A percentile compares a stretch with the other conserved stretches of the same genome.
Evolutionary conservation across 78 protist genomes (phyloP).

Genomic region (slime mould (Dictyostelium discoideum)): DNA sequence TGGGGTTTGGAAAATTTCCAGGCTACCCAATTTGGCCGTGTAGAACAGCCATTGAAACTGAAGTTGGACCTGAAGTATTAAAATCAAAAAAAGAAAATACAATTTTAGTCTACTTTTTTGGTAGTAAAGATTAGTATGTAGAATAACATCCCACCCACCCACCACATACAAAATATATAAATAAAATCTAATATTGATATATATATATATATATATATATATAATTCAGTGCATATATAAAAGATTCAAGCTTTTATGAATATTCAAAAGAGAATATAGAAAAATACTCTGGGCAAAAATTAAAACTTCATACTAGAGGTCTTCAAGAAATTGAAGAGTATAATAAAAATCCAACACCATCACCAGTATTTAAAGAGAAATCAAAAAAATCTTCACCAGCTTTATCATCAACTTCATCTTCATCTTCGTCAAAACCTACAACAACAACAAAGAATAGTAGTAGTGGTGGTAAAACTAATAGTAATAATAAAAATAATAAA

Average conservation of each 20-base stretch:
- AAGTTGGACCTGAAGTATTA: not conserved
- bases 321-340: not conserved
- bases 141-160: too few relatives aligned
- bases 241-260: not conserved
- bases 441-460: not conserved
- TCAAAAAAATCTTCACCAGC: not conserved
- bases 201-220: too few relatives aligned
- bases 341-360: not conserved
- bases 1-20: constrained; percentile 1
- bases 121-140: constrained; percentile 41
- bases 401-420: constrained; percentile 1
- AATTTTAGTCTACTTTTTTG: constrained; percentile 24
- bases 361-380: not conserved
- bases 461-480: not conserved
- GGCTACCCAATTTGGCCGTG: constrained; percentile 37
- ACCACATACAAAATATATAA: not conserved
- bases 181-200: not conserved
- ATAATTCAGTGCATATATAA: constrained; percentile 8
- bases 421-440: not conserved
- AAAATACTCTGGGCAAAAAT: not conserved
- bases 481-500: not conserved
- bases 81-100: not conserved
- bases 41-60: constrained; percentile 16
- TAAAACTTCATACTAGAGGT: not conserved
- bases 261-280: not conserved